Evolutionary conservation across 2,329 filamentous ascomycete species (phyloP).

Genomic region (Curvularia lunata): DNA sequence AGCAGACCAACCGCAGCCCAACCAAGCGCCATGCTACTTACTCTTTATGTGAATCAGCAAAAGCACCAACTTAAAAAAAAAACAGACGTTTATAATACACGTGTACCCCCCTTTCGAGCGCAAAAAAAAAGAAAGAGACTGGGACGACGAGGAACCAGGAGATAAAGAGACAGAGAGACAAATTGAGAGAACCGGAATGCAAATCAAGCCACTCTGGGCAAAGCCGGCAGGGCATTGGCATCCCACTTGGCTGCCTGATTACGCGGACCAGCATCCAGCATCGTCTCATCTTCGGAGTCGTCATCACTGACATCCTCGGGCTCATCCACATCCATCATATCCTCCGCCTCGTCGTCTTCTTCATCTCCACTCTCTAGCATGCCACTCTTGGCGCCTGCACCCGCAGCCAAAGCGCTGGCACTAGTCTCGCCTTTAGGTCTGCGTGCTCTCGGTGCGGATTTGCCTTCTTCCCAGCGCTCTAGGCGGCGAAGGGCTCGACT

Average conservation of each 20-base stretch:
- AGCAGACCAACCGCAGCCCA: neutral
- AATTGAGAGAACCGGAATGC: neutral
- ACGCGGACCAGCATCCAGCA: neutral
- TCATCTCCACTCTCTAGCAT: conserved; percentile 18
- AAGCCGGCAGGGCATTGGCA: conserved; percentile 30
- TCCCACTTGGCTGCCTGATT: conserved; percentile 13
- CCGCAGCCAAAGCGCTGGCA: neutral
- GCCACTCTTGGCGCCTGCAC: conserved; percentile 1
- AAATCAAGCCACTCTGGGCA: conserved; percentile 21
- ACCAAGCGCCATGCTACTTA: neutral
- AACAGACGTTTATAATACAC: neutral
- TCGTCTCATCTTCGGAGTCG: conserved; percentile 9
- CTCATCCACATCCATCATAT: conserved; percentile 25
- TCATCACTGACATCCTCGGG: conserved; percentile 34
- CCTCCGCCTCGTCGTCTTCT: conserved; percentile 14
- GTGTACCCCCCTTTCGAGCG: too few relatives aligned
- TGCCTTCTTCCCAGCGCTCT: conserved; percentile 68
- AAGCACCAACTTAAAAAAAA: too few relatives aligned
- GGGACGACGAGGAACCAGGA: too few relatives aligned
- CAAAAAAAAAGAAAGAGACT: too few relatives aligned
- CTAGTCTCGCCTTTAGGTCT: conserved; percentile 28
- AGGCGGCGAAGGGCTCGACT: conserved; percentile 69
- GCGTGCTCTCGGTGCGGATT: conserved; percentile 29
- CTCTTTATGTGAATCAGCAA: neutral
- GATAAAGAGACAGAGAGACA: neutral